A percentile compares a stretch with the other conserved stretches of the same genome.
These are phyloP conservation scores for Dothistroma pini DNA, from an alignment of 2,329 filamentous ascomycete genomes.

Conservation along the genomic window DNA sequence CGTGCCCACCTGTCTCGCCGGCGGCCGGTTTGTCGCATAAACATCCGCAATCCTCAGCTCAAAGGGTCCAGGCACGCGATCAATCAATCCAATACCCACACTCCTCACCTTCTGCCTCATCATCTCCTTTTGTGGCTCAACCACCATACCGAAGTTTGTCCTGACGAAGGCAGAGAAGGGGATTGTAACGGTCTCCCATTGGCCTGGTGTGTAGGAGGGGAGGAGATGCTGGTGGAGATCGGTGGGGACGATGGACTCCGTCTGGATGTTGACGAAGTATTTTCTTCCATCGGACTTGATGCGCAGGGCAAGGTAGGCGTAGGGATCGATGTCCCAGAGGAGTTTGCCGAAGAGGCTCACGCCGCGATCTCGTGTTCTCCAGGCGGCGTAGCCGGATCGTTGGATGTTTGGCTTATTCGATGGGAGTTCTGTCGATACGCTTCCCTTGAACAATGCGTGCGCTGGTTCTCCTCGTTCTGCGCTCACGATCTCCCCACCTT, in stretches of 20 bases:
- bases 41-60: slow-evolving; percentile 80
- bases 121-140: slow-evolving; percentile 90
- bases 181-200: slow-evolving; percentile 95
- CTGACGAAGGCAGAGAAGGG: slow-evolving; percentile 90
- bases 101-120: slow-evolving; percentile 80
- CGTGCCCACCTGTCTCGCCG: slow-evolving; percentile 33
- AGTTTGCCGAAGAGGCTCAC: slow-evolving; percentile 80
- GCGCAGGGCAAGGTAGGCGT: slow-evolving; percentile 79
- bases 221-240: slow-evolving; percentile 93
- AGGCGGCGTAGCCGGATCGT: slow-evolving; percentile 83
- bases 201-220: slow-evolving; percentile 70
- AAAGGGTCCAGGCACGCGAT: slow-evolving; percentile 83
- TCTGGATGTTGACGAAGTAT: slow-evolving; percentile 95
- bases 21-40: slow-evolving; percentile 77
- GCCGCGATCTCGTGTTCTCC: slow-evolving; percentile 73
- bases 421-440: slow-evolving; percentile 82
- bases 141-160: slow-evolving; percentile 86
- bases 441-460: slow-evolving; percentile 80
- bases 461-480: slow-evolving; percentile 48
- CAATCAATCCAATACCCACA: slow-evolving; percentile 83
- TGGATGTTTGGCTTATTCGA: slow-evolving; percentile 68
- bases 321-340: slow-evolving; percentile 86
- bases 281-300: slow-evolving; percentile 86
- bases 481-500: slow-evolving; percentile 12
- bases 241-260: slow-evolving; percentile 87